Conservation (phyloP, 2,329 filamentous ascomycete genomes). For the Paecilomyces variotii region DNA sequence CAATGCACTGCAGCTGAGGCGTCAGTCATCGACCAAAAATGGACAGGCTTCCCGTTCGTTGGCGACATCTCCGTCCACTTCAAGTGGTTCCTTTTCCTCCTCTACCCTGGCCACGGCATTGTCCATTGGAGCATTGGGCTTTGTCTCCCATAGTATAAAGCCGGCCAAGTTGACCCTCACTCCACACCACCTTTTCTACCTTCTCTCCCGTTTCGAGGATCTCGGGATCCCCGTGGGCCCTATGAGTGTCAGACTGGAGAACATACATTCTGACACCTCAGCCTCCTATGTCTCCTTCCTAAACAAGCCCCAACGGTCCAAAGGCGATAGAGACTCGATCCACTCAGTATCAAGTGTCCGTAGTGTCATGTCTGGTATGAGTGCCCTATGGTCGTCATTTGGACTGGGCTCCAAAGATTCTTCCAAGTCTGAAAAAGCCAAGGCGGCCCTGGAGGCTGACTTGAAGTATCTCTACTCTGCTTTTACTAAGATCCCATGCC, state of each 20-base stretch:
- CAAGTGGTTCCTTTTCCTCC: constrained; percentile 59
- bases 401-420: constrained; percentile 73
- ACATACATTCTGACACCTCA: constrained; percentile 78
- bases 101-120: constrained; percentile 72
- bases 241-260: constrained; percentile 93
- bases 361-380: constrained; percentile 97
- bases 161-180: constrained; percentile 87
- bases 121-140: constrained; percentile 75
- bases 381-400: constrained; percentile 81
- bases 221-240: constrained; percentile 83
- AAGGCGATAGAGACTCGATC: constrained; percentile 82
- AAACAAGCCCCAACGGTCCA: constrained; percentile 70
- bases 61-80: constrained; percentile 45
- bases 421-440: constrained; percentile 81
- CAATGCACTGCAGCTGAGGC: constrained; percentile 82
- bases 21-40: constrained; percentile 57
- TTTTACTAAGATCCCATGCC: constrained; percentile 94
- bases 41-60: constrained; percentile 46
- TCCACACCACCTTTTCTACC: constrained; percentile 92
- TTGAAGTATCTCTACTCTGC: constrained; percentile 95
- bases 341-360: constrained; percentile 94
- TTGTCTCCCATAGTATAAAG: constrained; percentile 77
- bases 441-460: constrained; percentile 74
- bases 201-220: constrained; percentile 91
- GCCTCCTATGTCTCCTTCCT: constrained; percentile 94